These are phyloP conservation scores for Penstemon barbatus DNA, from an alignment of 257 asterid genomes.

Conservation along the genomic window DNA sequence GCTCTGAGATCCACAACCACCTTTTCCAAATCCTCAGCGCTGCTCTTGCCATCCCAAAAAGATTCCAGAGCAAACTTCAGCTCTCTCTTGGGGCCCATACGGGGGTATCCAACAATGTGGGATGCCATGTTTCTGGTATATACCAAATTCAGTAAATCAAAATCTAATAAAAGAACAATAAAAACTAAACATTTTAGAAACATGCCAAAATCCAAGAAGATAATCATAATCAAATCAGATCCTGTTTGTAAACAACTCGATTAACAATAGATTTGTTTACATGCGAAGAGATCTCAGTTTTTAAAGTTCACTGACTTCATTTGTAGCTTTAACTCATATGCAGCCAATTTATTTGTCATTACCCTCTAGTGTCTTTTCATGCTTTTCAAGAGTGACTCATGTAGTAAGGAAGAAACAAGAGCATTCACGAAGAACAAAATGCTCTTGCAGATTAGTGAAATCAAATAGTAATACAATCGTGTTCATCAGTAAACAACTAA, in stretches of 20 bases:
- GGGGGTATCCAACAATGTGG: constrained; percentile 63
- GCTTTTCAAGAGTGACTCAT: neutral
- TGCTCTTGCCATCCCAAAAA: constrained; percentile 61
- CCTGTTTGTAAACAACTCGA: constrained; percentile 6
- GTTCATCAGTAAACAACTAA: neutral
- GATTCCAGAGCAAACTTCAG: constrained; percentile 59
- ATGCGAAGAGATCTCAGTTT: constrained; percentile 1
- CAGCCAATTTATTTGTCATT: neutral
- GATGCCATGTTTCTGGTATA: constrained; percentile 47
- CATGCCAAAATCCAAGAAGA: neutral
- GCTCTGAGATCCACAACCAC: constrained; percentile 51
- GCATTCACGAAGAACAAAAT: neutral
- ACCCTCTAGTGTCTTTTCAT: neutral
- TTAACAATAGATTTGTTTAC: neutral
- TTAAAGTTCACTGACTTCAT: neutral
- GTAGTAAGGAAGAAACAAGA: neutral
- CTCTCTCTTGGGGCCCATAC: constrained; percentile 67
- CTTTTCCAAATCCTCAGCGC: constrained; percentile 54
- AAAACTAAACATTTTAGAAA: neutral
- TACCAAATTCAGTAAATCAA: constrained; percentile 7
- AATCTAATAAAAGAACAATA: neutral
- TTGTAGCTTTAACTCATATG: neutral
- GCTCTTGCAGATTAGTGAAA: neutral
- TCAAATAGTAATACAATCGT: neutral
- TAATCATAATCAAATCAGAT: neutral